phyloP scores from a whole-genome alignment of 176 grass and related monocot genomes.

The Bromus sterilis region DNA sequence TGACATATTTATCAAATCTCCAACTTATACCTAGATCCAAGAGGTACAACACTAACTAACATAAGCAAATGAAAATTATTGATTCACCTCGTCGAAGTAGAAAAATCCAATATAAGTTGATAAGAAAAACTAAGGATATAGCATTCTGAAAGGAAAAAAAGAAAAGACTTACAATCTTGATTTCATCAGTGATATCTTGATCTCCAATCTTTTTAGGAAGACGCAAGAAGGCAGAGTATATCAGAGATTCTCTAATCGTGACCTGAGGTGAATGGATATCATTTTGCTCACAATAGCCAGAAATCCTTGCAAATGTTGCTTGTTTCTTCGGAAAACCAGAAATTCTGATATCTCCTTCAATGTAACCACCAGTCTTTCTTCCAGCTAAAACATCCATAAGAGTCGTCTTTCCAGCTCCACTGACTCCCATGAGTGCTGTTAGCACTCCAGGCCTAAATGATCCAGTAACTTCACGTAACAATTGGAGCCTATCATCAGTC shows the following conservation, averaged over 20 bases:
- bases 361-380: constrained; percentile 97
- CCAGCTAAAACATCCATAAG: constrained; percentile 98
- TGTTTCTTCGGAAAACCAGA: constrained; percentile 90
- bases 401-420: constrained; percentile 95
- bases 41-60: background rate
- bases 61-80: background rate
- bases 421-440: constrained; percentile 98
- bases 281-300: constrained; percentile 98
- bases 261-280: constrained; percentile 99
- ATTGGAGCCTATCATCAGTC: constrained; percentile 77
- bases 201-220: constrained; percentile 66
- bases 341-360: constrained; percentile 93
- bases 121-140: background rate
- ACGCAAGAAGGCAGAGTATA: constrained; percentile 89
- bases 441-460: constrained; percentile 85
- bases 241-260: constrained; percentile 88
- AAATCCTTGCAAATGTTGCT: constrained; percentile 94
- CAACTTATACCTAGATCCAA: background rate
- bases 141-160: background rate
- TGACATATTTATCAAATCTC: background rate
- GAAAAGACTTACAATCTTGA: constrained; percentile 66
- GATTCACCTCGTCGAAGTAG: background rate
- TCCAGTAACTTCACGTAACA: constrained; percentile 71
- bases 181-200: constrained; percentile 68
- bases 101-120: background rate